Evolutionary conservation across 2,329 filamentous ascomycete genomes (phyloP).

Genomic region (Cordyceps cateniannulata): DNA sequence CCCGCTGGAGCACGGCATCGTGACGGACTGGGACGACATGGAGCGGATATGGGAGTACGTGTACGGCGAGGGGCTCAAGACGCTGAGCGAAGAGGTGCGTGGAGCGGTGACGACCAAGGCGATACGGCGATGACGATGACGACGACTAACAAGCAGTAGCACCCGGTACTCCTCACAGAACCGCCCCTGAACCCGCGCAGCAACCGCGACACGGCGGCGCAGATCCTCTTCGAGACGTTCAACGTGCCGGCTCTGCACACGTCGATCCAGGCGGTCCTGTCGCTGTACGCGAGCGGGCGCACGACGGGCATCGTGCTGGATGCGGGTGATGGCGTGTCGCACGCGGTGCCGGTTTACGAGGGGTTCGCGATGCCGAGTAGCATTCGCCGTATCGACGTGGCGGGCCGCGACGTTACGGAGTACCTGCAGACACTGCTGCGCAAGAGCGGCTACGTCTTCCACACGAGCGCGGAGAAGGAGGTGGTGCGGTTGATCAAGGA

Average conservation of each 20-base stretch:
- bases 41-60: constrained; percentile 99
- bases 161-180: constrained; percentile 93
- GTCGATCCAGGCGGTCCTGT: constrained; percentile 94
- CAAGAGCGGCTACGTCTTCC: constrained; percentile 90
- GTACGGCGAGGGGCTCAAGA: constrained; percentile 92
- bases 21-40: constrained; percentile 99
- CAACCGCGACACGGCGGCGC: constrained; percentile 92
- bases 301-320: constrained; percentile 96
- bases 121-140: constrained; percentile 5
- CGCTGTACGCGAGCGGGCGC: constrained; percentile 88
- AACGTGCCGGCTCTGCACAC: constrained; percentile 96
- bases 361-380: constrained; percentile 95
- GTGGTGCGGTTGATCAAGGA: constrained; percentile 98
- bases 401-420: constrained; percentile 92
- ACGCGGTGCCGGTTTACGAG: constrained; percentile 95
- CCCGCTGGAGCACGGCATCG: constrained; percentile 93
- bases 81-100: constrained; percentile 84
- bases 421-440: constrained; percentile 84
- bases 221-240: constrained; percentile 98
- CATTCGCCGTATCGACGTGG: constrained; percentile 92
- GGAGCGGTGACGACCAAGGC: background rate
- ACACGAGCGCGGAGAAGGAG: constrained; percentile 98
- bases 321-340: constrained; percentile 91
- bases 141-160: constrained; percentile 39
- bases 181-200: constrained; percentile 90